Conservation (phyloP, 495 filamentous ascomycete genomes). For the Xylaria flabelliformis region DNA sequence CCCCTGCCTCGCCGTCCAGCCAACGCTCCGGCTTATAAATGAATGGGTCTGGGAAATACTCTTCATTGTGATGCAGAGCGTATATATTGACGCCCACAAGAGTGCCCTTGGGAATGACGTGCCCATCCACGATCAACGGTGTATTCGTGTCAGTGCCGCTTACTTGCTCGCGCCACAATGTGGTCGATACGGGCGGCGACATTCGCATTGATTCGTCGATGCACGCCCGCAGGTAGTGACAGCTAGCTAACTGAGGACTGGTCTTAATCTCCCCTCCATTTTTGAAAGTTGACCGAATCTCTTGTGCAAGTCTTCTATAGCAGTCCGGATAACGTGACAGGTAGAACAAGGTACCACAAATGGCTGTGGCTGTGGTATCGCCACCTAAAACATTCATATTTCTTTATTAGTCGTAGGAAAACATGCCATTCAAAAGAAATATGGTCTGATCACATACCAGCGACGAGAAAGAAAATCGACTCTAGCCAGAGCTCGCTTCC, state of each 20-base stretch:
- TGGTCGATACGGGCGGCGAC: constrained; percentile 54
- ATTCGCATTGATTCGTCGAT: constrained; percentile 67
- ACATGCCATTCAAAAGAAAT: no score
- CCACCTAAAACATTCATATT: constrained; percentile 22
- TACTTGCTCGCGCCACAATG: constrained; percentile 50
- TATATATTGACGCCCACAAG: constrained; percentile 60
- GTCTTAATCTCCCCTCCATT: constrained; percentile 44
- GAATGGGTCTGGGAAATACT: no score
- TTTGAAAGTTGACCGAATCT: constrained; percentile 49
- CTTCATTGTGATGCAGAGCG: constrained; percentile 57
- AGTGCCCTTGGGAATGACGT: constrained; percentile 34
- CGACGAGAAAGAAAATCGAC: constrained; percentile 23
- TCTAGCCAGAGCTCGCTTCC: constrained; percentile 20
- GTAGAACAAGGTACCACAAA: constrained; percentile 60
- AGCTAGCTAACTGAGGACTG: constrained; percentile 51
- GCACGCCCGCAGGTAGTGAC: constrained; percentile 52
- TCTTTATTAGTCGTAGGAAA: no score
- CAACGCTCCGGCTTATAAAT: no score
- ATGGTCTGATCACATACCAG: constrained; percentile 30
- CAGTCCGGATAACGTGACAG: constrained; percentile 52
- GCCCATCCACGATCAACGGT: constrained; percentile 57
- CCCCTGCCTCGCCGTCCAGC: constrained; percentile 37
- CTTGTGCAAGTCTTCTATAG: constrained; percentile 47
- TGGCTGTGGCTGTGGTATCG: constrained; percentile 55
- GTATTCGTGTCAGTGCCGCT: constrained; percentile 43